Evolutionary conservation across 148 eudicot genomes (phyloP).

Genomic region (Silene latifolia): DNA sequence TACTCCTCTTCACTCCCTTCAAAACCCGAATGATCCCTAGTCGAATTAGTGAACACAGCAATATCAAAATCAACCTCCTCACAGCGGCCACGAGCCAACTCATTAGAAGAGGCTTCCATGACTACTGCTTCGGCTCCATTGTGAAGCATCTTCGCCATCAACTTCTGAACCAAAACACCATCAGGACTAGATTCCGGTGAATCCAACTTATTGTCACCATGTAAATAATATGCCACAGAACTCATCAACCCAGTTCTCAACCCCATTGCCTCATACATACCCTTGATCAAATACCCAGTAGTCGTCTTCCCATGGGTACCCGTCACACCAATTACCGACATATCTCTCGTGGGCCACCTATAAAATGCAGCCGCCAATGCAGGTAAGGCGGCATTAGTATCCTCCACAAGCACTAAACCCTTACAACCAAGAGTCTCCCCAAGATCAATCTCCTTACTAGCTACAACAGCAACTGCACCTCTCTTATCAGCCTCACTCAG

Average conservation of each 20-base stretch:
- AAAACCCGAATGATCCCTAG: constrained; percentile 54
- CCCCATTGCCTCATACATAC: constrained; percentile 97
- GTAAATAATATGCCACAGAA: constrained; percentile 73
- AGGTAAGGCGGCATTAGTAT: constrained; percentile 65
- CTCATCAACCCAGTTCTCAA: constrained; percentile 92
- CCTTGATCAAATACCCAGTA: constrained; percentile 59
- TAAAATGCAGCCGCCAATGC: constrained; percentile 77
- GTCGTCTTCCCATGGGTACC: constrained; percentile 93
- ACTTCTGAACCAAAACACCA: constrained; percentile 78
- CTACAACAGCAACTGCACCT: constrained; percentile 95
- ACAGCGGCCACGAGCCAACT: constrained; percentile 62
- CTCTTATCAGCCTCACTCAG: constrained; percentile 89
- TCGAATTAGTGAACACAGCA: constrained; percentile 82
- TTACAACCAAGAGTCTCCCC: constrained; percentile 88
- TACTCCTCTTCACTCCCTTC: constrained; percentile 73
- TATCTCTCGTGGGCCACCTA: constrained; percentile 64
- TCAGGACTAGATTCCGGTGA: constrained; percentile 46
- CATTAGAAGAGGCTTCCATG: constrained; percentile 76
- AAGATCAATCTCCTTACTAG: constrained; percentile 88
- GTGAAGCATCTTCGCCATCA: constrained; percentile 91
- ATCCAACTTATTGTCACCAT: constrained; percentile 86
- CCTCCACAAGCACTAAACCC: constrained; percentile 92
- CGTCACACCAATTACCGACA: constrained; percentile 81
- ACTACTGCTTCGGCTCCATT: constrained; percentile 95
- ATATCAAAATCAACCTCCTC: constrained; percentile 93